Percentiles rank a stretch among this genome's conserved stretches.
phyloP scores from a whole-genome alignment of 177 flowering plant species.

The Viscum album region DNA sequence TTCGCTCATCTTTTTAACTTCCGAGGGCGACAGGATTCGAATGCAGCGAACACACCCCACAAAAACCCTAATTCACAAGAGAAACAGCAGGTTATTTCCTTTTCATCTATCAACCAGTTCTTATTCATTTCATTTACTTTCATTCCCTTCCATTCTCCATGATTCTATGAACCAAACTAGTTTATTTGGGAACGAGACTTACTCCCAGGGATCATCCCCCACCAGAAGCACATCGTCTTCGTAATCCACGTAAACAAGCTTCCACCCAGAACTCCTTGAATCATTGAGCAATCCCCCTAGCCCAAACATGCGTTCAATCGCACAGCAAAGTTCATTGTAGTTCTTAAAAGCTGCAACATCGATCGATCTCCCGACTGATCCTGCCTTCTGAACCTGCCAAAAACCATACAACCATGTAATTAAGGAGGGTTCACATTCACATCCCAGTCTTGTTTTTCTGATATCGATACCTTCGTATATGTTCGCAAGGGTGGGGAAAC shows the following conservation, averaged over 20 bases:
- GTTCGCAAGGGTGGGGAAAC: constrained; percentile 65
- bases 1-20: constrained; percentile 93
- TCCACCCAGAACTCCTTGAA: constrained; percentile 76
- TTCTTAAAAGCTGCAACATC: constrained; percentile 69
- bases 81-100: constrained; percentile 10
- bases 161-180: no score
- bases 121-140: no score
- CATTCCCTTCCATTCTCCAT: no score
- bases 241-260: constrained; percentile 84
- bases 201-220: constrained; percentile 99
- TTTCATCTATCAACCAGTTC: no score
- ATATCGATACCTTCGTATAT: constrained; percentile 65
- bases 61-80: constrained; percentile 97
- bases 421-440: constrained; percentile 1
- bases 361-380: constrained; percentile 96
- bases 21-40: constrained; percentile 79
- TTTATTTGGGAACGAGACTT: constrained; percentile 22
- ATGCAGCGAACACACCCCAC: constrained; percentile 91
- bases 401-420: no score
- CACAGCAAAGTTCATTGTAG: constrained; percentile 65
- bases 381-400: constrained; percentile 83
- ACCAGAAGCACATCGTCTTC: constrained; percentile 96
- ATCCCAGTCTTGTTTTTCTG: no score
- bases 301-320: constrained; percentile 88
- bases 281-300: constrained; percentile 74